These are phyloP conservation scores for Suhomyces faveliae DNA, from an alignment of 805 yeast species.

Conservation along the genomic window DNA sequence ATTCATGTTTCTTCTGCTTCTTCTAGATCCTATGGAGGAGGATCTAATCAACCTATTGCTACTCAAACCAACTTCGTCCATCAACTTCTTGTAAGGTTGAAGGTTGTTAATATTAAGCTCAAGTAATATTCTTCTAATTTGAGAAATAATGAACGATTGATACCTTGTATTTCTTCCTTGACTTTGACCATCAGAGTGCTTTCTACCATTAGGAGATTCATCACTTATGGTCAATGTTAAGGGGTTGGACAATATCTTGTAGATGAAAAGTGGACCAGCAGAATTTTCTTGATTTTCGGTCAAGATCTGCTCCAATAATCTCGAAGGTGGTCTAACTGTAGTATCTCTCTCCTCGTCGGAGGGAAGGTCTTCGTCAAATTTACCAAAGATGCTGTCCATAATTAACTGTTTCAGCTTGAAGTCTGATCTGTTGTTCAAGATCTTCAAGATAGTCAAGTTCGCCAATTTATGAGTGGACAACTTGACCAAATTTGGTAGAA, in stretches of 20 bases:
- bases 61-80: constrained; percentile 87
- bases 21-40: constrained; percentile 22
- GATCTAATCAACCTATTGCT: constrained; percentile 32
- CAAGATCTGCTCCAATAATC: constrained; percentile 55
- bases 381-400: constrained; percentile 65
- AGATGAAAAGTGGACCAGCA: constrained; percentile 58
- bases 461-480: constrained; percentile 83
- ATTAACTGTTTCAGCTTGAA: constrained; percentile 58
- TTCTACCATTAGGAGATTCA: constrained; percentile 10
- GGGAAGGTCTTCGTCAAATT: constrained; percentile 24
- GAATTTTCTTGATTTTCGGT: constrained; percentile 60
- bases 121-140: constrained; percentile 61
- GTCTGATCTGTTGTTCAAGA: constrained; percentile 69
- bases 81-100: constrained; percentile 78
- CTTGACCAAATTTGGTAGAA: constrained; percentile 59
- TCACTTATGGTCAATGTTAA: constrained; percentile 39
- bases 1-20: constrained; percentile 19
- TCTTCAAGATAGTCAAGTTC: constrained; percentile 74
- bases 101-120: constrained; percentile 53
- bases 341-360: constrained; percentile 14
- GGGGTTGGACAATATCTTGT: constrained; percentile 76
- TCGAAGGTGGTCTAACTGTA: constrained; percentile 34
- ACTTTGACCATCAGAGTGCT: constrained; percentile 20
- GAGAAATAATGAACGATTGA: constrained; percentile 56
- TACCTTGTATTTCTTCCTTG: constrained; percentile 24